Conservation (phyloP, 371 early-diverging fungal genomes). For the Mucor lusitanicus region DNA sequence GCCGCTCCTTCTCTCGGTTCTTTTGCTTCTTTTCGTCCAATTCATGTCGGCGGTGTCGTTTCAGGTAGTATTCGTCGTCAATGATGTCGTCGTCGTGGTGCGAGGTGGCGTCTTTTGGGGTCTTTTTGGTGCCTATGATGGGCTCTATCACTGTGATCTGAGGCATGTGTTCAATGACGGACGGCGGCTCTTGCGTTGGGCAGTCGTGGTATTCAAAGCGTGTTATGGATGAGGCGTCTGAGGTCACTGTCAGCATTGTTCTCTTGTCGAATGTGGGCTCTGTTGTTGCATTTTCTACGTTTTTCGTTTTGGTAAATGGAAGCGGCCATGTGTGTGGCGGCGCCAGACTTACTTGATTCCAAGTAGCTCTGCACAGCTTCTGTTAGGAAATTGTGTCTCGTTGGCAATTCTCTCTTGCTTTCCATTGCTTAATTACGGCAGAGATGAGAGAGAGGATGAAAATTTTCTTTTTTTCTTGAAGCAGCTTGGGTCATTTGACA, state of each 20-base stretch:
- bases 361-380: conserved; percentile 23
- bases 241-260: conserved; percentile 11
- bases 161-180: conserved; percentile 13
- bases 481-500: background rate
- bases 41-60: conserved; percentile 65
- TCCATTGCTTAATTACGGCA: background rate
- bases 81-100: conserved; percentile 4
- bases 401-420: conserved; percentile 22
- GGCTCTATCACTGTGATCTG: conserved; percentile 2
- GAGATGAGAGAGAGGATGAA: background rate
- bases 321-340: background rate
- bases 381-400: conserved; percentile 28
- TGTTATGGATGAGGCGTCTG: background rate
- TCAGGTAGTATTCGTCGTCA: conserved; percentile 59
- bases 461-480: background rate
- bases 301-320: background rate
- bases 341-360: conserved; percentile 20
- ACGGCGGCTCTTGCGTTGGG: background rate
- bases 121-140: background rate
- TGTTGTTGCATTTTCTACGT: background rate
- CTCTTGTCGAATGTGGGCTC: conserved; percentile 15
- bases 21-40: conserved; percentile 67
- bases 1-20: conserved; percentile 66
- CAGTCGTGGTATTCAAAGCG: background rate
- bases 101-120: background rate